Evolutionary conservation across 148 eudicot species (phyloP).

Genomic region (Rhododendron ovatum): DNA sequence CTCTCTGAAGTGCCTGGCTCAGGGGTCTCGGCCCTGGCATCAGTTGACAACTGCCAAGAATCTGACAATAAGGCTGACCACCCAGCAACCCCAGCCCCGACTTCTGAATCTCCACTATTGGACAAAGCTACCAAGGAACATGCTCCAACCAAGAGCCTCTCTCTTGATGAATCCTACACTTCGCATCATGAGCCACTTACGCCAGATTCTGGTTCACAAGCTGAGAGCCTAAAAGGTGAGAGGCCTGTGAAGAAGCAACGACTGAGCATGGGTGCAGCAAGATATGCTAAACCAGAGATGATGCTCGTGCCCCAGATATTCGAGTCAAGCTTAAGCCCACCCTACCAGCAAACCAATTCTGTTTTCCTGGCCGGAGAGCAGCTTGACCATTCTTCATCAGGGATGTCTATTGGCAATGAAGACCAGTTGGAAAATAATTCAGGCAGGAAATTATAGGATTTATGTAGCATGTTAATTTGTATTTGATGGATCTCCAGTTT

Average conservation of each 20-base stretch:
- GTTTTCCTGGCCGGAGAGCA: conserved; percentile 26
- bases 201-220: conserved; percentile 40
- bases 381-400: conserved; percentile 33
- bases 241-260: conserved; percentile 41
- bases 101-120: conserved; percentile 31
- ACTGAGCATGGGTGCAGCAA: conserved; percentile 11
- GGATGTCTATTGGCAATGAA: conserved; percentile 22
- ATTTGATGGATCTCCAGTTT: background rate
- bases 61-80: conserved; percentile 40
- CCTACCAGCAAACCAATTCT: conserved; percentile 31
- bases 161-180: conserved; percentile 37
- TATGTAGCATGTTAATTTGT: background rate
- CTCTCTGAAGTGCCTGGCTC: conserved; percentile 39
- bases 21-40: conserved; percentile 14
- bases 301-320: conserved; percentile 36
- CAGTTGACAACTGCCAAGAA: conserved; percentile 27
- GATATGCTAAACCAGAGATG: conserved; percentile 23
- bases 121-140: conserved; percentile 26
- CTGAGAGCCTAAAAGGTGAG: conserved; percentile 27
- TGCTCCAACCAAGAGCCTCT: conserved; percentile 28
- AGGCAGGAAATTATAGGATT: conserved; percentile 14
- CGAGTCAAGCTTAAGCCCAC: conserved; percentile 42
- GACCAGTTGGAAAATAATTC: conserved; percentile 18
- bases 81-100: conserved; percentile 52
- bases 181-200: conserved; percentile 44